Percentiles rank a stretch among this genome's conserved stretches.
phyloP scores from a whole-genome alignment of 2,329 filamentous ascomycete genomes.

The Alternaria atra region DNA sequence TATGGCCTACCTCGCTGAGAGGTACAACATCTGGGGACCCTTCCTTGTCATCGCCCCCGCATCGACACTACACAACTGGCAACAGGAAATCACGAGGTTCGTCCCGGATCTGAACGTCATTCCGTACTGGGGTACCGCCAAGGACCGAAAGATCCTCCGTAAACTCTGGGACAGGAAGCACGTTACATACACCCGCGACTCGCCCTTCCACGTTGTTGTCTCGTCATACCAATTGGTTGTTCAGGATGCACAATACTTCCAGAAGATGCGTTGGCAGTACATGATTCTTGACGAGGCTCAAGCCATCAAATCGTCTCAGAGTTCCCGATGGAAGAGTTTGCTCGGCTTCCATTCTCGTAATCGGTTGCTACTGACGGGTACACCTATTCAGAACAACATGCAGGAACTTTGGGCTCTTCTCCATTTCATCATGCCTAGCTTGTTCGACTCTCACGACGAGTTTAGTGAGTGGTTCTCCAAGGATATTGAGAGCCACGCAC shows the following conservation, averaged over 20 bases:
- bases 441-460: slow-evolving; percentile 93
- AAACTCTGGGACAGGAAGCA: slow-evolving; percentile 99
- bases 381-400: slow-evolving; percentile 99
- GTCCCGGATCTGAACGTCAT: slow-evolving; percentile 94
- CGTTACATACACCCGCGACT: slow-evolving; percentile 91
- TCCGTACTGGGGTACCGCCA: slow-evolving; percentile 96
- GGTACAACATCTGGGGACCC: slow-evolving; percentile 97
- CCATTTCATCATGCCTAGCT: slow-evolving; percentile 99
- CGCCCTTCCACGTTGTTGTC: slow-evolving; percentile 93
- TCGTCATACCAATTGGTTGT: slow-evolving; percentile 98
- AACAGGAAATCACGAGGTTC: slow-evolving; percentile 96
- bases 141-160: slow-evolving; percentile 91
- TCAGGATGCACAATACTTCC: slow-evolving; percentile 94
- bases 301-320: slow-evolving; percentile 97
- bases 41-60: slow-evolving; percentile 96
- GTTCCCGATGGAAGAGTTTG: slow-evolving; percentile 95
- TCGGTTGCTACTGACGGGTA: slow-evolving; percentile 90
- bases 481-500: slow-evolving; percentile 96
- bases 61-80: slow-evolving; percentile 98
- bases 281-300: slow-evolving; percentile 99
- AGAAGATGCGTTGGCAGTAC: slow-evolving; percentile 99
- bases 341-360: slow-evolving; percentile 96
- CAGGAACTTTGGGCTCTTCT: slow-evolving; percentile 97
- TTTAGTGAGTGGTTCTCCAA: slow-evolving; percentile 96
- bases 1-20: slow-evolving; percentile 97